These are phyloP conservation scores for Alternaria triticina DNA, from an alignment of 2,329 filamentous ascomycete species.

Conservation along the genomic window DNA sequence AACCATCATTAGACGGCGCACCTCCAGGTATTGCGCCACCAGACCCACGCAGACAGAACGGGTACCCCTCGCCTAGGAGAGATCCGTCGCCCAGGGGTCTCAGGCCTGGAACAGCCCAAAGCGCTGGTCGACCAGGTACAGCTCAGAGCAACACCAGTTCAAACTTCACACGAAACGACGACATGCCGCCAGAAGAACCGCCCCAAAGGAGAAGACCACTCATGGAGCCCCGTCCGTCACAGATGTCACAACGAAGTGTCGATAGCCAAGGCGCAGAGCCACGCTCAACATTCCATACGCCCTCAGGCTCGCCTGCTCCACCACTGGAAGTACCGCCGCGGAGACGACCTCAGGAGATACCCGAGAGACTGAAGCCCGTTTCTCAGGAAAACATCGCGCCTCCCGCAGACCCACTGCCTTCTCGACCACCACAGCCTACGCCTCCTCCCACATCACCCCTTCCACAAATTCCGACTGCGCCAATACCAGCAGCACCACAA, in stretches of 20 bases:
- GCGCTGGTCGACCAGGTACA: constrained; percentile 41
- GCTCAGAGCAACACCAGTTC: constrained; percentile 46
- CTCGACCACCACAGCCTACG: constrained; percentile 22
- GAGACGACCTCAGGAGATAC: constrained; percentile 35
- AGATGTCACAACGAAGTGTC: constrained; percentile 33
- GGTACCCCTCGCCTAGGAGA: constrained; percentile 29
- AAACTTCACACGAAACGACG: constrained; percentile 37
- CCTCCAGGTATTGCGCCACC: constrained; percentile 24
- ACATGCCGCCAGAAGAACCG: constrained; percentile 36
- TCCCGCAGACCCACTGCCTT: constrained; percentile 11
- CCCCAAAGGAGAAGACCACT: constrained; percentile 71
- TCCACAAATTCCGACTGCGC: constrained; percentile 31
- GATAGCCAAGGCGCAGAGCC: constrained; percentile 30
- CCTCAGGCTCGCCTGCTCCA: constrained; percentile 30
- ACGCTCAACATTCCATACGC: constrained; percentile 32
- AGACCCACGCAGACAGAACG: constrained; percentile 42
- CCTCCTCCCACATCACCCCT: constrained; percentile 34
- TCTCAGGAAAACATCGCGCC: constrained; percentile 13
- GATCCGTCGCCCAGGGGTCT: constrained; percentile 44
- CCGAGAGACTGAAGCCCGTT: constrained; percentile 35
- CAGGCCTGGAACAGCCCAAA: constrained; percentile 44
- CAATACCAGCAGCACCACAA: constrained; percentile 13
- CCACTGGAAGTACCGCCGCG: constrained; percentile 32
- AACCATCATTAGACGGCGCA: constrained; percentile 30
- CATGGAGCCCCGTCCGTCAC: constrained; percentile 61